Evolutionary conservation across 345 rosid genomes (phyloP), one percentile per base, ranked within the genome.

Genomic region (Bruguiera parviflora): DNA sequence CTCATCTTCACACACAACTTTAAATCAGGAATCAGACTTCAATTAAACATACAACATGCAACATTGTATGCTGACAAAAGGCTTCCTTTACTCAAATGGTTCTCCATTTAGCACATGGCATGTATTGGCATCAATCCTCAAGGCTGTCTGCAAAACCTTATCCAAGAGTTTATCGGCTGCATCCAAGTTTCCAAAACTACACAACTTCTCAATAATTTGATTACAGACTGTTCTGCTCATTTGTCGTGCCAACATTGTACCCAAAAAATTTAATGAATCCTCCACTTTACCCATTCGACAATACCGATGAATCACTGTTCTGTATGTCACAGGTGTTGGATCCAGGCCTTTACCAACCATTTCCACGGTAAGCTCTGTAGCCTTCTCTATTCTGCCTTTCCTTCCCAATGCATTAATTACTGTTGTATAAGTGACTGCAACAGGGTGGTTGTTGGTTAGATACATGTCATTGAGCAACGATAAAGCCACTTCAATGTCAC

Each of bases 401-500:
- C 78, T 86, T 19, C 87, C 92, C 66, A 95, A 61, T 31, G 88
- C 89, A 76, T 88, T 87, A 69, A 95, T 82, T 59, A 92, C 20
- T 13, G 84, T 73, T 0, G 91, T 95, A 58, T 87, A 92, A 25
- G 96, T 95, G 71, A 95, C 72, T 21, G 77, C 86, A 70, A 92
- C 96, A 18, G 96, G 96, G 72, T 88, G 91, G 70, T 90, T 91
- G 80, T 92, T 88, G 81, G 80, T 84, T 49, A 92, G 83, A 81
- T 89, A 89, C 96, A 95, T 95, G 83, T 89, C 96, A 75, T 95
- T 97, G 15, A 92, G 87, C 76, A 94, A 73, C 2, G 97, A 94
- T 9, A 91, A 76, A 70, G 99, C 99, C 24, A 88, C 81, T 16
- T 87, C 93, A 69, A 92, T 53, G 64, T 92, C 79, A 75, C 83